Evolutionary conservation across 1,284 basidiomycete species (phyloP), one percentile per base, ranked within the genome.

Genomic region (Marasmius oreades): DNA sequence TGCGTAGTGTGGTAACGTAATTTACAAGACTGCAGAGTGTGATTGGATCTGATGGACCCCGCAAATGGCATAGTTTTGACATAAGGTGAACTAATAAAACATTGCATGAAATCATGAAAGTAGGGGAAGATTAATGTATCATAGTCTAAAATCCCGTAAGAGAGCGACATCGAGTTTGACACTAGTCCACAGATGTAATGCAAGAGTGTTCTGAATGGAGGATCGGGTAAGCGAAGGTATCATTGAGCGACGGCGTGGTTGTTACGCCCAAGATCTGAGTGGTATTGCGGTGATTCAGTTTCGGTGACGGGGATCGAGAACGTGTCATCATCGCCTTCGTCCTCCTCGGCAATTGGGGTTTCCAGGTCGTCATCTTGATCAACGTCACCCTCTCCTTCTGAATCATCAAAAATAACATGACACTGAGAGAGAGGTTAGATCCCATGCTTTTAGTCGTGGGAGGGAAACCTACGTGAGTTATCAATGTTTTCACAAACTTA

Each of bases 401-500:
- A 63, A 50, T 79, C 77, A 59, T 80, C 78, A 59, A 80, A 80
- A 56, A 80, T 77, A 43, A 72, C 70, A 60, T 78, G 77, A 66
- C 78, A 77, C 78, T 80, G 54, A 6, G 36, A 42, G 52, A 45
- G 43, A 31, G n/a, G 42, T 10, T 51, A 34, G 3, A 53, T 33
- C 24, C 55, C 55, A 39, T 23, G 45, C 26, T 24, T 51, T 11
- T 53, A 3, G 31, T 22, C 11, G 18, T 22, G 33, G 51, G 31
- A 42, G 39, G 14, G 10, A 48, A 44, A 75, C 85, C 59, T 66
- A 91, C 89, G 65, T 92, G 88, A 26, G 86, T 84, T 56, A 92
- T 88, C 47, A 92, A 78, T 2, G 85, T 80, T 70, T 90, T 90
- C 61, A 90, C 85, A 5, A 92, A 78, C 56, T 85, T 85, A 60